Conservation (phyloP, 1,284 basidiomycete species). For the Austroboletus novae-zelandiae region DNA sequence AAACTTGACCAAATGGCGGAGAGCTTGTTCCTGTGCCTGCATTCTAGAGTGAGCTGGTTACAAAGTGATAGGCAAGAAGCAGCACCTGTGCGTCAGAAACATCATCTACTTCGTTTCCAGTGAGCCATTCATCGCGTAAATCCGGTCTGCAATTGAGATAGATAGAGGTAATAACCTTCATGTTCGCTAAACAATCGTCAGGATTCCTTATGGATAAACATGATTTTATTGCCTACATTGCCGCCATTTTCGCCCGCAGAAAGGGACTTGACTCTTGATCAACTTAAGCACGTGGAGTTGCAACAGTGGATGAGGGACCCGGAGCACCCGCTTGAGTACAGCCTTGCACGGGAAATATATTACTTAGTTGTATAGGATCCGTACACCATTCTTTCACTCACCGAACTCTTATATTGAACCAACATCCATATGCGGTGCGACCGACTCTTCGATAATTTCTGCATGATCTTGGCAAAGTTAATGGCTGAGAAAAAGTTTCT, state of each 20-base stretch:
- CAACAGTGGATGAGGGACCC: conserved; percentile 91
- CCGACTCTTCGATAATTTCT: conserved; percentile 94
- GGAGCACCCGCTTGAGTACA: conserved; percentile 91
- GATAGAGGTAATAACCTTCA: conserved; percentile 99
- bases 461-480: conserved; percentile 97
- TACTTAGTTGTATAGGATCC: background rate
- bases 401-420: conserved; percentile 98
- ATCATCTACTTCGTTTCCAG: conserved; percentile 90
- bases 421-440: conserved; percentile 95
- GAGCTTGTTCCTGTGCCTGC: conserved; percentile 94
- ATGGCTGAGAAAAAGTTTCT: conserved; percentile 98
- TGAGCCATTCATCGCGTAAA: conserved; percentile 96
- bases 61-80: background rate
- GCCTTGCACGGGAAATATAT: conserved; percentile 50
- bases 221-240: conserved; percentile 63
- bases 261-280: conserved; percentile 98
- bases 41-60: conserved; percentile 8
- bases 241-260: conserved; percentile 97
- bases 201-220: background rate
- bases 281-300: conserved; percentile 97
- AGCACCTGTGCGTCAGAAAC: conserved; percentile 77
- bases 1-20: conserved; percentile 92
- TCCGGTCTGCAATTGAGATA: conserved; percentile 97
- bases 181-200: conserved; percentile 70
- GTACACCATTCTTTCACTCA: conserved; percentile 38